Percentiles rank a stretch among this genome's conserved stretches.
phyloP scores from a whole-genome alignment of 2,329 filamentous ascomycete genomes.

The Colletotrichum sp. region DNA sequence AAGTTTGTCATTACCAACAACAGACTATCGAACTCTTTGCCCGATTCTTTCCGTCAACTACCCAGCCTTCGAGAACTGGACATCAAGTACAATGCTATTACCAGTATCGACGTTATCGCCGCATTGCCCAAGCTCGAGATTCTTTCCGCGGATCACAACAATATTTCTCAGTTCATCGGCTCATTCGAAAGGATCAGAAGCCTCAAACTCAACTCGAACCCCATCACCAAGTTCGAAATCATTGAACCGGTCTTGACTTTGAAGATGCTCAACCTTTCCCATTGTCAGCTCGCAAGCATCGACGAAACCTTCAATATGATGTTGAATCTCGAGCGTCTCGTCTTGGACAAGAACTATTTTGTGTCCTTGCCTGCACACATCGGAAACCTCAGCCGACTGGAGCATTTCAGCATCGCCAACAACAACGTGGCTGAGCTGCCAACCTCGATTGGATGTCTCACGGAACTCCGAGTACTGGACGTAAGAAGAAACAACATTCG shows the following conservation, averaged over 20 bases:
- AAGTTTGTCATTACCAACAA: conserved; percentile 97
- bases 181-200: conserved; percentile 85
- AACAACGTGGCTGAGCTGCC: conserved; percentile 88
- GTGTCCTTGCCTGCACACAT: conserved; percentile 87
- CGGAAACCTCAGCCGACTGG: conserved; percentile 80
- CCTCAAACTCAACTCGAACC: conserved; percentile 91
- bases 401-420: conserved; percentile 92
- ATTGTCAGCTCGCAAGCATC: conserved; percentile 88
- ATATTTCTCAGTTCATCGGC: conserved; percentile 87
- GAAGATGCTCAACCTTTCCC: conserved; percentile 86
- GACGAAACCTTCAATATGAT: conserved; percentile 90
- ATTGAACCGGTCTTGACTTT: conserved; percentile 78
- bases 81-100: conserved; percentile 90
- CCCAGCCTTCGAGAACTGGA: conserved; percentile 87
- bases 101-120: conserved; percentile 86
- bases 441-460: conserved; percentile 84
- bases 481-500: conserved; percentile 93
- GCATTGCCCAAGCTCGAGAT: conserved; percentile 86
- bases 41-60: conserved; percentile 74
- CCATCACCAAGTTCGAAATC: conserved; percentile 92
- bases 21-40: conserved; percentile 77
- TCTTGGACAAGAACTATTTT: conserved; percentile 95
- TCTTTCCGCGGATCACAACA: conserved; percentile 89
- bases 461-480: conserved; percentile 84
- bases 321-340: conserved; percentile 83